Base-by-base conservation (phyloP, 345 rosid species). In the Nephelium lappaceum region DNA sequence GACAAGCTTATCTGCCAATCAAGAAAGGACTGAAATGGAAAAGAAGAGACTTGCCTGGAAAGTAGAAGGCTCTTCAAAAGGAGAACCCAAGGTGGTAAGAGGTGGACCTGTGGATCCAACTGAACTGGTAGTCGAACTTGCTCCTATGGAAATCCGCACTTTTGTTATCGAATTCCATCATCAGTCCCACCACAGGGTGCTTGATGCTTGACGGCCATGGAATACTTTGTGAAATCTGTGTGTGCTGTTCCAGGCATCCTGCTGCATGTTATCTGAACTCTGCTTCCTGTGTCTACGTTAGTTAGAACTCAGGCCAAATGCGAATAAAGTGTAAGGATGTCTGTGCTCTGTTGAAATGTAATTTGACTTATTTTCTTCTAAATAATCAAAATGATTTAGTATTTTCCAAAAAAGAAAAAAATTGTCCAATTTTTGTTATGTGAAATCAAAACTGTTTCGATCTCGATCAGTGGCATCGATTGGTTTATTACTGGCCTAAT, bases 121-220 rank as follows among this genome's bases (percentile, higher is more conserved):
- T 6, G 69, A 88, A 77, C 82, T 95, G 82, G 95, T 85, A 67
- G 97, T 91, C 64, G 92, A 93, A 81, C 95, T 95, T 69, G 88
- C 91, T 55, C 99, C 97, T 0, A 93, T 93, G 98, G 98, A 95
- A 84, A 93, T 95, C 55, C 90, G 99, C 25, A 93, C 99, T 41
- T 95, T 95, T 73, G 24, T 91, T 18, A 67, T 92, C 8, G 66
- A 86, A 21, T 78, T 89, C 1, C 67, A 53, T 69, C 71, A 23
- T 11, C 0, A 57, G 4, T 62, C 51, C 18, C n/a, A 25, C 58
- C 62, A 19, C 55, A 74, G 81, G 41, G 61, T 57, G 66, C 80
- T 81, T 41, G 84, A 81, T 76, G 62, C 77, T 57, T 78, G 74
- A 84, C 72, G 69, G 51, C 51, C 61, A 69, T 63, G 78, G 64